Conservation (phyloP, 352 stramenopile genomes). For the Saprolegnia diclina region DNA sequence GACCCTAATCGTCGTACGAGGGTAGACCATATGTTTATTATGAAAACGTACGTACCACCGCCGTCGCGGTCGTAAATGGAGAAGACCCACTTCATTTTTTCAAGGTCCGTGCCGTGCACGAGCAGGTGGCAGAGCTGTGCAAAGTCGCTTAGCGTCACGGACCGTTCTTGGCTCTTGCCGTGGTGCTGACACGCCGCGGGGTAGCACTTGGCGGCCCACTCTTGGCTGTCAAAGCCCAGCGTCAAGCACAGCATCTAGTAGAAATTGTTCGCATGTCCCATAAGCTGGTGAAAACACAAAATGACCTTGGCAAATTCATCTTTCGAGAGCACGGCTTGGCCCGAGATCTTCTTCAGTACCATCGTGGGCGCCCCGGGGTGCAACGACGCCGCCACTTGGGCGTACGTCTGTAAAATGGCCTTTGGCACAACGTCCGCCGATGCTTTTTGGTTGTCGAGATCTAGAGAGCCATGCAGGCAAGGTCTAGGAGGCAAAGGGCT, state of each 20-base stretch:
- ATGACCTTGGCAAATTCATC: constrained; percentile 11
- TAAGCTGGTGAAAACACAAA: neutral
- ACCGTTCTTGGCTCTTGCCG: constrained; percentile 3
- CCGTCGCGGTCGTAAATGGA: constrained; percentile 19
- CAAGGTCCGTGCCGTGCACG: constrained; percentile 7
- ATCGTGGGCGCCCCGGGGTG: neutral
- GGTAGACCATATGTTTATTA: neutral
- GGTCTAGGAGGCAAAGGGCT: no score
- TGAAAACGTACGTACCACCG: neutral
- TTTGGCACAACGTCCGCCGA: neutral
- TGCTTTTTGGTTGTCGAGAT: neutral
- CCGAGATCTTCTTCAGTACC: neutral
- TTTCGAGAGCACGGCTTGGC: neutral
- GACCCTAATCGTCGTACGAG: neutral
- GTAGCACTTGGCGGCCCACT: constrained; percentile 22
- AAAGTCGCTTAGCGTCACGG: constrained; percentile 10
- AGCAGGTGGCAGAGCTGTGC: neutral
- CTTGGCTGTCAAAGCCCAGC: neutral
- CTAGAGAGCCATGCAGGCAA: no score
- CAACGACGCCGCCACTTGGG: neutral
- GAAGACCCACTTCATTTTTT: constrained; percentile 21
- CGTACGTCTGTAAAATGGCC: neutral
- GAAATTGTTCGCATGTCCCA: neutral
- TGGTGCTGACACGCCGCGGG: constrained; percentile 1
- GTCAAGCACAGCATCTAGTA: constrained; percentile 7